These are phyloP conservation scores for Phialophora verrucosa DNA, from an alignment of 2,329 filamentous ascomycete genomes.

Conservation along the genomic window DNA sequence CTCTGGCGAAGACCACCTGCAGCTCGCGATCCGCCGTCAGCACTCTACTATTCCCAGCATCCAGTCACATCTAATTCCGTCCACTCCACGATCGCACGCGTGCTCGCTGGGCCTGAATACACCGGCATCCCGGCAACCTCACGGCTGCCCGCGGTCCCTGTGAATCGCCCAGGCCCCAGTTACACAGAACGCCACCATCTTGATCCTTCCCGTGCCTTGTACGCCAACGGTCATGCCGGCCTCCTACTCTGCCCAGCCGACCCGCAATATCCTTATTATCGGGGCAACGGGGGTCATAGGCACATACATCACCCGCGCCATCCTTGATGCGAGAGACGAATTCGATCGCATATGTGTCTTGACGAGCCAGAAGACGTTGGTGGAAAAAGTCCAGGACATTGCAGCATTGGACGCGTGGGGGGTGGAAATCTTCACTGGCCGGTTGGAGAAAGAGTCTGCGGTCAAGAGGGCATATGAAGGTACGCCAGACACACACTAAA, in stretches of 20 bases:
- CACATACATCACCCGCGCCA: constrained; percentile 57
- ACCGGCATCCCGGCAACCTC: not conserved
- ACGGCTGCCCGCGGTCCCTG: not conserved
- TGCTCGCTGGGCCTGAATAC: not conserved
- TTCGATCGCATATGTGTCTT: constrained; percentile 62
- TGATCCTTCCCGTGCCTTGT: constrained; percentile 12
- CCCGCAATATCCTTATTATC: constrained; percentile 58
- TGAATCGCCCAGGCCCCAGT: constrained; percentile 1
- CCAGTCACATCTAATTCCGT: constrained; percentile 16
- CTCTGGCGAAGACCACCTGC: constrained; percentile 22
- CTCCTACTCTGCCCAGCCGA: constrained; percentile 28
- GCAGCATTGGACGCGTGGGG: constrained; percentile 54
- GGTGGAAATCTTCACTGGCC: constrained; percentile 62
- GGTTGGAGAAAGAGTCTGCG: constrained; percentile 59
- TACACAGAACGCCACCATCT: constrained; percentile 14
- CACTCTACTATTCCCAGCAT: constrained; percentile 24
- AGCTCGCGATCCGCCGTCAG: constrained; percentile 31
- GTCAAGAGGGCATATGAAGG: constrained; percentile 63
- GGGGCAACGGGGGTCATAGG: constrained; percentile 62
- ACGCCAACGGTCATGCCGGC: constrained; percentile 31
- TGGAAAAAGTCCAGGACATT: constrained; percentile 58
- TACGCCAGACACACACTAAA: constrained; percentile 34
- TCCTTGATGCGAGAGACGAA: constrained; percentile 51
- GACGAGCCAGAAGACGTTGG: constrained; percentile 60
- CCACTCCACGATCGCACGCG: constrained; percentile 2